These are phyloP conservation scores for Ochetophila trinervis DNA, from an alignment of 306 rosid genomes.

Conservation along the genomic window DNA sequence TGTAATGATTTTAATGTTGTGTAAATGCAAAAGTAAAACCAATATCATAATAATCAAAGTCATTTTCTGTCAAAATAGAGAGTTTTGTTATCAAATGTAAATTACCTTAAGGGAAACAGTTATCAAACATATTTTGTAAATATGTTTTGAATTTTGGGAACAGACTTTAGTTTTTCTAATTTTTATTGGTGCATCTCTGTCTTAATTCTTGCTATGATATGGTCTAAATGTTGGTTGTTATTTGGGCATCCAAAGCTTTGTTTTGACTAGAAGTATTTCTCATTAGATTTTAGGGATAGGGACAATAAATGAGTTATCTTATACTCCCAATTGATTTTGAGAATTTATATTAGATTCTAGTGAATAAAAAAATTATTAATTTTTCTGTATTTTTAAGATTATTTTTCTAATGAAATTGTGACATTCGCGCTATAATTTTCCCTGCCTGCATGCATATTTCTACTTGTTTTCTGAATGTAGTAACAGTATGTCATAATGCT, in stretches of 20 bases:
- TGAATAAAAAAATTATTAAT: not conserved
- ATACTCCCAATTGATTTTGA: too few species aligned
- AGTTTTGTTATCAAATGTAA: not conserved
- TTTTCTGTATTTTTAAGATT: not conserved
- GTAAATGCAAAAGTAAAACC: not conserved
- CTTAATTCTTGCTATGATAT: not conserved
- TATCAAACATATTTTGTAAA: not conserved
- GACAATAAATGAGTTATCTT: too few species aligned
- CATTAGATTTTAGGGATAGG: too few species aligned
- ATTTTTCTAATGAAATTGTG: not conserved
- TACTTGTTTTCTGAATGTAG: not conserved
- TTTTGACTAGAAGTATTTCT: too few species aligned
- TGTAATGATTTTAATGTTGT: not conserved
- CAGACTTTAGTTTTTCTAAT: not conserved
- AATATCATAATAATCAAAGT: too few species aligned
- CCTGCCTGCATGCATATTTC: not conserved
- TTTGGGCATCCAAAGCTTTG: not conserved
- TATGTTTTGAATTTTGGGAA: not conserved
- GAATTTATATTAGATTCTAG: too few species aligned
- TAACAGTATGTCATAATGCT: constrained; percentile 15
- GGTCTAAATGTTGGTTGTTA: not conserved
- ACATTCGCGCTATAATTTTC: too few species aligned
- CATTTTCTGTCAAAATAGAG: not conserved
- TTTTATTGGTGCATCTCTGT: not conserved
- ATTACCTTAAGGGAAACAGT: not conserved